Percentiles rank a stretch among this genome's conserved stretches.
Evolutionary conservation across 2,329 filamentous ascomycete genomes (phyloP).

Genomic region (Colletotrichum echinochloae): DNA sequence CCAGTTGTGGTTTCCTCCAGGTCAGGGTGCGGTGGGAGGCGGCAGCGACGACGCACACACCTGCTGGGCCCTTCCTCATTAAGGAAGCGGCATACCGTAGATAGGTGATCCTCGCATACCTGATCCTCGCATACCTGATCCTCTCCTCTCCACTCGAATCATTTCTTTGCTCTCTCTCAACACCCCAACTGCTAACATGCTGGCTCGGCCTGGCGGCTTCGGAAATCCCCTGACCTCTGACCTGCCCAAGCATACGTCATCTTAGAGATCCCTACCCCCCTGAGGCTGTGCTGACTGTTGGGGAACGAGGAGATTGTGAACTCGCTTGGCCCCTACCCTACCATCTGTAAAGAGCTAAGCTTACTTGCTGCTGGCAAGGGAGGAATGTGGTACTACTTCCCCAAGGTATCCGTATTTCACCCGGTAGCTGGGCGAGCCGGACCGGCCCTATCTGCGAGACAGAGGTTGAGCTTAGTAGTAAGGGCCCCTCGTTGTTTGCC

Average conservation of each 20-base stretch:
- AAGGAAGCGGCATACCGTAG: conserved; percentile 26
- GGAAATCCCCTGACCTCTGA: conserved; percentile 13
- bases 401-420: not conserved
- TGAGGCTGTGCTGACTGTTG: conserved; percentile 36
- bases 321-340: conserved; percentile 9
- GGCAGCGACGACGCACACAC: conserved; percentile 2
- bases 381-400: not conserved
- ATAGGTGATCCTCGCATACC: not conserved
- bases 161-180: conserved; percentile 5
- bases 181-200: conserved; percentile 8
- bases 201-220: conserved; percentile 4
- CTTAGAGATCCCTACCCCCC: conserved; percentile 12
- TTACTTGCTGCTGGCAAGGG: conserved; percentile 5
- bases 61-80: conserved; percentile 25
- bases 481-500: conserved; percentile 9
- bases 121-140: not conserved
- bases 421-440: not conserved
- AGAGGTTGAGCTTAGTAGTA: not conserved
- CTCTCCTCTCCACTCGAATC: conserved; percentile 10
- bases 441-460: conserved; percentile 24
- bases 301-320: conserved; percentile 28
- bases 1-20: conserved; percentile 5
- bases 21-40: not conserved
- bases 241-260: conserved; percentile 26
- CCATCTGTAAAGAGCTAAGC: not conserved